These are phyloP conservation scores for Oenanthe javanica DNA, from an alignment of 140 eudicot species.

Conservation along the genomic window DNA sequence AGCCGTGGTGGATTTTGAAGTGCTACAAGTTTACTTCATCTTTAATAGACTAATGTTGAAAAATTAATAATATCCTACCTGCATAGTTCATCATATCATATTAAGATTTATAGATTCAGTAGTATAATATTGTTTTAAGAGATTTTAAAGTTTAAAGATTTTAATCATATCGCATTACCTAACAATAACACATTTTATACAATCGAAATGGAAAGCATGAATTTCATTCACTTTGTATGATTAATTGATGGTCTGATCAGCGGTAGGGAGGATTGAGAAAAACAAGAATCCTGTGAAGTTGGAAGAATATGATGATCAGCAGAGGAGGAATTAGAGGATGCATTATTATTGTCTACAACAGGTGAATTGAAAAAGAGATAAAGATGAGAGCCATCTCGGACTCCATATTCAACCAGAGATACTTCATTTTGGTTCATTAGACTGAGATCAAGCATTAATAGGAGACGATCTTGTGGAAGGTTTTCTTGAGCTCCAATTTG, in stretches of 20 bases:
- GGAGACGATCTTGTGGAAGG: constrained; percentile 28
- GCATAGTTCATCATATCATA: not conserved
- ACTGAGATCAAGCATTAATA: constrained; percentile 18
- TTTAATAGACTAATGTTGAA: not conserved
- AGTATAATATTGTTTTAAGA: not conserved
- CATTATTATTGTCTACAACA: constrained; percentile 2
- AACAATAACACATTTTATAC: not conserved
- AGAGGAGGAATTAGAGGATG: not conserved
- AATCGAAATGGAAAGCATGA: not conserved
- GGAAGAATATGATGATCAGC: constrained; percentile 9
- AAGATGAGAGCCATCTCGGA: constrained; percentile 46
- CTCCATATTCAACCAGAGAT: constrained; percentile 35
- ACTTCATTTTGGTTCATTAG: constrained; percentile 29
- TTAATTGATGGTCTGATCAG: not conserved
- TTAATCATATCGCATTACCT: not conserved
- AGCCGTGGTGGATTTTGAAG: constrained; percentile 32
- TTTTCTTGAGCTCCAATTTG: constrained; percentile 43
- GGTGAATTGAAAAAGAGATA: constrained; percentile 35
- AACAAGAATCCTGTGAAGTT: constrained; percentile 11
- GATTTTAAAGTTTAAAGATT: not conserved
- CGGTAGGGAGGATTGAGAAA: constrained; percentile 2
- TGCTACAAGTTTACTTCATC: not conserved
- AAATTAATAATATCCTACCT: too few species aligned
- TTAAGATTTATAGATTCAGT: not conserved
- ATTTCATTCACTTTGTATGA: not conserved